A percentile compares a stretch with the other conserved stretches of the same genome.
Conservation (phyloP, 164 flowering plant genomes). For the Magnolia officinalis region DNA sequence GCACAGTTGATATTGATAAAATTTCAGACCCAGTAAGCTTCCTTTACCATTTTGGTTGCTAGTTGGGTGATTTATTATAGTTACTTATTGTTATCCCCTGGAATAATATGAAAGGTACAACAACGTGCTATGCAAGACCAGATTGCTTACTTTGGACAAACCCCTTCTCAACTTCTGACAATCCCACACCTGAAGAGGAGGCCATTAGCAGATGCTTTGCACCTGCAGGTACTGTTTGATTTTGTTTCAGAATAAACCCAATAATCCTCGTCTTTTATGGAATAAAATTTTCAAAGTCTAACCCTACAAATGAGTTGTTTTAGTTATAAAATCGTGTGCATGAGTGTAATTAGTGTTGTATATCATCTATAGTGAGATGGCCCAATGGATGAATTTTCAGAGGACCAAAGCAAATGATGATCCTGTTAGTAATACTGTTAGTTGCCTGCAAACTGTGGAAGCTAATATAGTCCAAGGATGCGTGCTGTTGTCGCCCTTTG, state of each 20-base stretch:
- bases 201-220: conserved; percentile 81
- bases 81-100: conserved; percentile 13
- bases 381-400: no score
- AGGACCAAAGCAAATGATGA: no score
- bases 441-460: no score
- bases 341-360: no score
- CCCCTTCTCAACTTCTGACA: conserved; percentile 92
- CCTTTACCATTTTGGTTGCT: conserved; percentile 4
- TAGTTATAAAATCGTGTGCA: no score
- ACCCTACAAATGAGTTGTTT: no score
- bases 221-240: conserved; percentile 62
- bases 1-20: conserved; percentile 93
- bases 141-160: conserved; percentile 98
- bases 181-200: conserved; percentile 78
- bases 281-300: no score
- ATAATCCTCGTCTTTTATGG: no score
- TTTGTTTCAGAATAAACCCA: neutral
- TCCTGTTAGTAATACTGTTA: no score
- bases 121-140: conserved; percentile 96
- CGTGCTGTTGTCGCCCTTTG: no score
- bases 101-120: conserved; percentile 49
- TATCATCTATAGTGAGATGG: no score
- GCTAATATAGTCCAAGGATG: no score
- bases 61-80: neutral
- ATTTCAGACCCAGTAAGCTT: conserved; percentile 80